Conservation (phyloP, 345 rosid genomes). For the Aethionema arabicum region DNA sequence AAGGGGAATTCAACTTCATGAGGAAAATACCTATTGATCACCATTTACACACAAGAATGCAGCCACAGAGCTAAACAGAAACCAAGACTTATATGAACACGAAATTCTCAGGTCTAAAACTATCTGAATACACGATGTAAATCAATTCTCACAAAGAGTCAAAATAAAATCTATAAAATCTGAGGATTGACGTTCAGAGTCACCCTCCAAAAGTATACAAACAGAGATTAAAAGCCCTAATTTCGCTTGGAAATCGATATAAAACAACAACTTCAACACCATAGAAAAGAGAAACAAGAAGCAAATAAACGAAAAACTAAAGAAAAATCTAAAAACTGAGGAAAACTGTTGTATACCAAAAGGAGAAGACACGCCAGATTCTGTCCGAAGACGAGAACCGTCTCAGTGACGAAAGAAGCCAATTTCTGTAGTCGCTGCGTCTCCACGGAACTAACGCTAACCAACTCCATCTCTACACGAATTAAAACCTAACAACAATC, state of each 20-base stretch:
- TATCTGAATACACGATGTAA: not conserved
- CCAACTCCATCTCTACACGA: conserved; percentile 46
- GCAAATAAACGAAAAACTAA: not conserved
- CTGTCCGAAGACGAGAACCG: conserved; percentile 38
- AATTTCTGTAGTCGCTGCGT: conserved; percentile 24
- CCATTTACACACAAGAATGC: not conserved
- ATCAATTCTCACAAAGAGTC: not conserved
- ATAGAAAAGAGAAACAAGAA: not conserved
- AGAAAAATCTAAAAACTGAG: not conserved
- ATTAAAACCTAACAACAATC: conserved; percentile 24
- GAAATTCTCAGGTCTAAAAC: conserved; percentile 8
- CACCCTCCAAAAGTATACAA: not conserved
- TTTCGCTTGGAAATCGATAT: not conserved
- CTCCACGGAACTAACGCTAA: conserved; percentile 36
- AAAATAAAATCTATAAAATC: conserved; percentile 7
- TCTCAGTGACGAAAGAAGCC: conserved; percentile 43
- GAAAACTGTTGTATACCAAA: conserved; percentile 38
- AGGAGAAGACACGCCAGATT: conserved; percentile 51
- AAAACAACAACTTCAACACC: not conserved
- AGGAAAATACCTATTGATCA: conserved; percentile 8
- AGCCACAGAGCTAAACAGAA: not conserved
- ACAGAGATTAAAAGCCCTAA: not conserved
- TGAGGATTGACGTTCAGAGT: not conserved
- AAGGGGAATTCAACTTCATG: conserved; percentile 9
- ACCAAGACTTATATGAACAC: not conserved